Percentiles rank a stretch among this genome's conserved stretches.
phyloP scores from a whole-genome alignment of 2,329 filamentous ascomycete genomes.

The Bretziella fagacearum region DNA sequence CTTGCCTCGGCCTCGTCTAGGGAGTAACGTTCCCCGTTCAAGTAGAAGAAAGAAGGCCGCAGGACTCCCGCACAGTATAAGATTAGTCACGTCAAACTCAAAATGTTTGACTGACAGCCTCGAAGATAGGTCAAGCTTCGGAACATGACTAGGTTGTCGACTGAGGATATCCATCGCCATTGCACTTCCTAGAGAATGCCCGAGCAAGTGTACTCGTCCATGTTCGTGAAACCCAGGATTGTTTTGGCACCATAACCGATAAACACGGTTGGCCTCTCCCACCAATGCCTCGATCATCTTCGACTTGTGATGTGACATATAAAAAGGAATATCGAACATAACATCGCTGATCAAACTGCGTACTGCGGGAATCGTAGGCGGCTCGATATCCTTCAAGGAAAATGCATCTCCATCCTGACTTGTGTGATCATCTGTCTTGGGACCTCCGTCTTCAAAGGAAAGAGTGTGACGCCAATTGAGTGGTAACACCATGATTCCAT shows the following conservation, averaged over 20 bases:
- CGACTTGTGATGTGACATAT: conserved; percentile 86
- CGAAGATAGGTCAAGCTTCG: conserved; percentile 29
- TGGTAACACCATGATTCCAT: conserved; percentile 84
- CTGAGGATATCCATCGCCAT: conserved; percentile 90
- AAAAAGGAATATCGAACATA: conserved; percentile 97
- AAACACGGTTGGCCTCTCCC: conserved; percentile 86
- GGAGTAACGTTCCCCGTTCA: conserved; percentile 53
- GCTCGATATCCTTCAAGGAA: conserved; percentile 74
- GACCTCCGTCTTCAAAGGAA: conserved; percentile 66
- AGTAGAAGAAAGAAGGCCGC: conserved; percentile 85
- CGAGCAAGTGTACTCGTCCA: conserved; percentile 80
- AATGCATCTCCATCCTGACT: conserved; percentile 41
- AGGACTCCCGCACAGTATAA: conserved; percentile 82
- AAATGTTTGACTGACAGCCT: conserved; percentile 44
- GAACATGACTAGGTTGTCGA: conserved; percentile 61
- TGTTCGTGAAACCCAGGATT: conserved; percentile 69
- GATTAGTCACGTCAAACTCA: conserved; percentile 78
- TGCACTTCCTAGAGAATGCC: conserved; percentile 81
- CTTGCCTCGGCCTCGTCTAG: conserved; percentile 60
- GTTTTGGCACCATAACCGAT: conserved; percentile 83
- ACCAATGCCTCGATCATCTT: conserved; percentile 89
- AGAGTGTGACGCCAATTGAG: conserved; percentile 86
- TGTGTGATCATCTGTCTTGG: conserved; percentile 37
- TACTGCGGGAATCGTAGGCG: conserved; percentile 77
- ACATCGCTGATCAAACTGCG: conserved; percentile 89